Evolutionary conservation across 2,329 filamentous ascomycete genomes (phyloP).

Genomic region (Aureobasidium sp.): DNA sequence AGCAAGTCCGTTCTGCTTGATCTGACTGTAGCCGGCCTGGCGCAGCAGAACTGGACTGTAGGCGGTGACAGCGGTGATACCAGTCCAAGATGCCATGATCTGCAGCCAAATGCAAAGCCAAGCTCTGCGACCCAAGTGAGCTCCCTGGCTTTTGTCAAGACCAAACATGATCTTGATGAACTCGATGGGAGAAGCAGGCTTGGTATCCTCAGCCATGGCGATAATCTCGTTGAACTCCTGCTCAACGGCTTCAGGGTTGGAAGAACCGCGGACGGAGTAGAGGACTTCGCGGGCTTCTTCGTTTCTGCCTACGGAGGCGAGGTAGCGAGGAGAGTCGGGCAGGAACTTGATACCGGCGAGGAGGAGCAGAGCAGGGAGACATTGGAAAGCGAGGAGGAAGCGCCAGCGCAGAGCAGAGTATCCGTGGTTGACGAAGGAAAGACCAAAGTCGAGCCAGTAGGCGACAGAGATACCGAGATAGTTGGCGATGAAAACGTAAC

Average conservation of each 20-base stretch:
- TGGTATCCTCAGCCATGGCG: constrained; percentile 22
- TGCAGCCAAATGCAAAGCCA: constrained; percentile 38
- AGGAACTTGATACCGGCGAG: constrained; percentile 32
- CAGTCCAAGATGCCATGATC: constrained; percentile 38
- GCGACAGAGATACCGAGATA: constrained; percentile 34
- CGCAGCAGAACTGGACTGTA: constrained; percentile 26
- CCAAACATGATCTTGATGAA: constrained; percentile 32
- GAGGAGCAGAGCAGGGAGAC: constrained; percentile 34
- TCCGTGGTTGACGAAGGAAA: constrained; percentile 21
- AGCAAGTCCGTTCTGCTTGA: constrained; percentile 40
- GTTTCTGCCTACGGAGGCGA: constrained; percentile 18
- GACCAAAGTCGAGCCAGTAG: constrained; percentile 32
- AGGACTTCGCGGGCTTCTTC: constrained; percentile 26
- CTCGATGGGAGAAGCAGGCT: constrained; percentile 29
- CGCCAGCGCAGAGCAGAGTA: constrained; percentile 20
- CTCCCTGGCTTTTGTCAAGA: constrained; percentile 21
- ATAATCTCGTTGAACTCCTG: constrained; percentile 29
- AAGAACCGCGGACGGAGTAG: constrained; percentile 24
- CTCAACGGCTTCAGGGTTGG: constrained; percentile 19
- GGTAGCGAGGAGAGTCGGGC: constrained; percentile 37
- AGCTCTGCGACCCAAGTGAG: constrained; percentile 30
- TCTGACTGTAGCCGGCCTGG: constrained; percentile 27
- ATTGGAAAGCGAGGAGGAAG: constrained; percentile 29
- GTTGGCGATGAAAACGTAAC: constrained; percentile 45
- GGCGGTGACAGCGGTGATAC: constrained; percentile 31